phyloP scores from a whole-genome alignment of 2,329 filamentous ascomycete species.

The Geoglossum cookeanum region DNA sequence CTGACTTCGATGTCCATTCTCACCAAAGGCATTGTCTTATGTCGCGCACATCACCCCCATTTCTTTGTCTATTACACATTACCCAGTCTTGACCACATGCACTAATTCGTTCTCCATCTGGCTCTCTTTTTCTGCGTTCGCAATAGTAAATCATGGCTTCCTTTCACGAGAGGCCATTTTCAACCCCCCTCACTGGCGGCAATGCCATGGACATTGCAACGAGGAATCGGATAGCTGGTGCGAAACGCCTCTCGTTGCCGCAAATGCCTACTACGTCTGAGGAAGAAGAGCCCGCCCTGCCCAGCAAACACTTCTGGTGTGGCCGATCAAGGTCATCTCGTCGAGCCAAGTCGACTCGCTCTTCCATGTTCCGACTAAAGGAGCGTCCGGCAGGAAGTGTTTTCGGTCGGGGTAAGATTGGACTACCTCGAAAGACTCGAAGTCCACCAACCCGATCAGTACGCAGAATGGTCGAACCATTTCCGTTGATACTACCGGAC shows the following conservation, averaged over 20 bases:
- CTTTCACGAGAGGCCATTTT: not conserved
- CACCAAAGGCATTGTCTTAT: not conserved
- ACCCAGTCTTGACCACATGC: too few relatives aligned
- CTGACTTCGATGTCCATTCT: not conserved
- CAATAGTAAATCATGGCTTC: not conserved
- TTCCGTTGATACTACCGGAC: not conserved
- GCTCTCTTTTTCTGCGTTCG: not conserved
- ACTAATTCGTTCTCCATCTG: not conserved
- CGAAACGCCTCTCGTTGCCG: not conserved
- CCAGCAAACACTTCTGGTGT: not conserved
- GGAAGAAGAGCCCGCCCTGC: too few relatives aligned
- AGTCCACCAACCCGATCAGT: not conserved
- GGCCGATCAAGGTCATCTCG: not conserved
- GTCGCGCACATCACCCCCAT: not conserved
- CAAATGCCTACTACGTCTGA: not conserved
- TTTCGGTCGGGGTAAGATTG: not conserved
- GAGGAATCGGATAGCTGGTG: not conserved
- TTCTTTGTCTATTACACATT: not conserved
- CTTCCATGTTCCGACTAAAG: not conserved
- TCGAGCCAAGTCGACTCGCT: not conserved
- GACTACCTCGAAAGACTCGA: not conserved
- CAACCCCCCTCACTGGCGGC: not conserved
- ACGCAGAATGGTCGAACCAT: not conserved
- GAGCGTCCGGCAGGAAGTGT: not conserved
- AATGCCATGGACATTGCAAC: not conserved